phyloP scores from a whole-genome alignment of 192 early-diverging fungal species.

The Rhizophagus prolifer region DNA sequence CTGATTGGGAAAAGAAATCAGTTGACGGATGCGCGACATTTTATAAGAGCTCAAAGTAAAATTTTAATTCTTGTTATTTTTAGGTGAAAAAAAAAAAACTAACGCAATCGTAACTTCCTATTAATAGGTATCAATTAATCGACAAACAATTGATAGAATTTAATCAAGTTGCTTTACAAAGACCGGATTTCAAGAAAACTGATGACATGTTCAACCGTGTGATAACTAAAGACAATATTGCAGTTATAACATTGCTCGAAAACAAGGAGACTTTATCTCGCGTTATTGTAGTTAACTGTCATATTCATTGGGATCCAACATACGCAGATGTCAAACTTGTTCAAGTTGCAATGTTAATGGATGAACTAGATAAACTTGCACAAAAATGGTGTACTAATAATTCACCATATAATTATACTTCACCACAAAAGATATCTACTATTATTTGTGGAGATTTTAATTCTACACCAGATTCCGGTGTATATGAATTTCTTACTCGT shows the following conservation, averaged over 20 bases:
- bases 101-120: conserved; percentile 13
- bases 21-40: conserved; percentile 98
- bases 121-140: conserved; percentile 68
- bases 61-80: not conserved
- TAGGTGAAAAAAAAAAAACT: not conserved
- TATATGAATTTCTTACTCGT: conserved; percentile 85
- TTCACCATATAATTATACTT: conserved; percentile 34
- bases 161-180: conserved; percentile 86
- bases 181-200: conserved; percentile 84
- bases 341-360: conserved; percentile 90
- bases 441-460: conserved; percentile 97
- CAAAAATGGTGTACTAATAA: conserved; percentile 48
- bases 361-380: conserved; percentile 75
- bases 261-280: conserved; percentile 71
- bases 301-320: conserved; percentile 92
- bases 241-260: conserved; percentile 79
- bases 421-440: conserved; percentile 52
- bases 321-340: conserved; percentile 95
- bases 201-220: conserved; percentile 97
- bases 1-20: conserved; percentile 76
- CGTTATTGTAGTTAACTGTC: conserved; percentile 83
- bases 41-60: conserved; percentile 79
- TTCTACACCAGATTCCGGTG: conserved; percentile 83
- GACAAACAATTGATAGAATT: conserved; percentile 93
- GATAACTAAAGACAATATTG: conserved; percentile 97